Evolutionary conservation across 805 yeast species (phyloP).

Genomic region (Brettanomyces bruxellensis): DNA sequence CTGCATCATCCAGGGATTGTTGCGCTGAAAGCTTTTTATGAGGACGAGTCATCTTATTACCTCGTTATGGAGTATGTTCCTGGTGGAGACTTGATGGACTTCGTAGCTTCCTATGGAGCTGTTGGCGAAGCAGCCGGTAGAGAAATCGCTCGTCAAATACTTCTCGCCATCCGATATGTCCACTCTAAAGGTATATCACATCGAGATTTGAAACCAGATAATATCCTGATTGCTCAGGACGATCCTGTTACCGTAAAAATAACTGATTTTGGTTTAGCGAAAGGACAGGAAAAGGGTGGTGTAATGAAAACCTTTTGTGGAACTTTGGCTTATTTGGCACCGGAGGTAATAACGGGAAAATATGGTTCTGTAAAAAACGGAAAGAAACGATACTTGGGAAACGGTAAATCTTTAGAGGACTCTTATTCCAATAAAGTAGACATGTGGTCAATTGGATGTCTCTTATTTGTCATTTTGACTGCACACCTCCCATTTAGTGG

Average conservation of each 20-base stretch:
- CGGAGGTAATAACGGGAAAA: conserved; percentile 69
- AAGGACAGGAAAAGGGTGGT: conserved; percentile 74
- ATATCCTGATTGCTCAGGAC: conserved; percentile 80
- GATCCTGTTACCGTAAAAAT: conserved; percentile 89
- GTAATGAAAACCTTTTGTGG: conserved; percentile 97
- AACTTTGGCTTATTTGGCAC: conserved; percentile 93
- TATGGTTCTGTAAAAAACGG: conserved; percentile 26
- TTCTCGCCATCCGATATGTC: conserved; percentile 78
- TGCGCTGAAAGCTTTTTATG: conserved; percentile 71
- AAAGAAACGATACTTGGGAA: conserved; percentile 22
- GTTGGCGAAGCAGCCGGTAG: conserved; percentile 87
- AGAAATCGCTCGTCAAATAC: conserved; percentile 76
- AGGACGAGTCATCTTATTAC: conserved; percentile 72
- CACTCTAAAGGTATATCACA: conserved; percentile 91
- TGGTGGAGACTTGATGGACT: conserved; percentile 98
- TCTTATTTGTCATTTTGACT: conserved; percentile 84
- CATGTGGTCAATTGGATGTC: conserved; percentile 96
- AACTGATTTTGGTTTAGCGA: conserved; percentile 95
- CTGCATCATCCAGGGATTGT: conserved; percentile 84
- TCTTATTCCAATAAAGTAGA: conserved; percentile 82
- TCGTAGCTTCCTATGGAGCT: conserved; percentile 85
- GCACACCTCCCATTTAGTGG: conserved; percentile 95
- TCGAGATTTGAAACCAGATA: conserved; percentile 94
- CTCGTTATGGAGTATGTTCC: conserved; percentile 93
- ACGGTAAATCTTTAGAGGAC: conserved; percentile 24